Evolutionary conservation across 352 stramenopile species (phyloP).

Genomic region (Pythium volutum): DNA sequence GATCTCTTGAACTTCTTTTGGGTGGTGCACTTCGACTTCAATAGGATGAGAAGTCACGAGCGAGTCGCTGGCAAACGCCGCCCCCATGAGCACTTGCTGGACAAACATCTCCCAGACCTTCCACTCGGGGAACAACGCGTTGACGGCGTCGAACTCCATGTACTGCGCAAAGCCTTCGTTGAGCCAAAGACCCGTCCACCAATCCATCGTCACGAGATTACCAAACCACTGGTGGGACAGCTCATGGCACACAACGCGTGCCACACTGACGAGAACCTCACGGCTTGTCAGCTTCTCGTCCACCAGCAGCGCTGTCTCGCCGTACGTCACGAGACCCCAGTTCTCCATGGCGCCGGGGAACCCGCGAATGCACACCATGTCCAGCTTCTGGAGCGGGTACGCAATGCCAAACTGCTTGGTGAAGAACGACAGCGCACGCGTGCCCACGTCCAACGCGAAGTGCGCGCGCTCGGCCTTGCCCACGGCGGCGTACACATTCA

Average conservation of each 20-base stretch:
- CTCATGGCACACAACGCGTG: constrained; percentile 96
- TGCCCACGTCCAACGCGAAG: constrained; percentile 87
- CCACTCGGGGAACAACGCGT: constrained; percentile 93
- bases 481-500: constrained; percentile 94
- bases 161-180: constrained; percentile 98
- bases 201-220: constrained; percentile 99
- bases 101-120: constrained; percentile 96
- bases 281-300: constrained; percentile 64
- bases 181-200: constrained; percentile 94
- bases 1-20: constrained; percentile 96
- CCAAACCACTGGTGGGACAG: constrained; percentile 97
- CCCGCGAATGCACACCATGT: constrained; percentile 96
- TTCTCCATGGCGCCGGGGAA: constrained; percentile 96
- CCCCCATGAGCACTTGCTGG: constrained; percentile 54
- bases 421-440: constrained; percentile 70
- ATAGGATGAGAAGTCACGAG: constrained; percentile 92
- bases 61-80: constrained; percentile 92
- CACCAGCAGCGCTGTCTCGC: constrained; percentile 89
- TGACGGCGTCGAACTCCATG: constrained; percentile 94
- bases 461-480: constrained; percentile 87
- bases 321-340: constrained; percentile 95
- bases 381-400: constrained; percentile 98
- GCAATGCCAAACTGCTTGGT: constrained; percentile 64
- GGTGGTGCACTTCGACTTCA: constrained; percentile 91
- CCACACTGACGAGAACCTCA: constrained; percentile 68